These are phyloP conservation scores for Achaetomiella virescens DNA, from an alignment of 495 filamentous ascomycete species.

Conservation along the genomic window DNA sequence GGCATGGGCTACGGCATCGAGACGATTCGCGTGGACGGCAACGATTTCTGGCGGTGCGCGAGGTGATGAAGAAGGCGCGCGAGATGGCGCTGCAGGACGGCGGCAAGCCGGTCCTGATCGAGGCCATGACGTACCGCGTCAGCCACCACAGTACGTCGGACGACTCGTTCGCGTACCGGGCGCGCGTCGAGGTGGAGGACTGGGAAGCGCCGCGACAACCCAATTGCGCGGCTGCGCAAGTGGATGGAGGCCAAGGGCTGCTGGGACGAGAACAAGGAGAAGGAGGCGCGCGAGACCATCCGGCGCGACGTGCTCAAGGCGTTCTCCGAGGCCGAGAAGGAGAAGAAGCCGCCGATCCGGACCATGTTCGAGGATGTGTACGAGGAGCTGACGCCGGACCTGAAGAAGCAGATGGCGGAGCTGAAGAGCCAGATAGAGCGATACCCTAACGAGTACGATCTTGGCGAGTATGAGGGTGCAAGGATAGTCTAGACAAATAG, in stretches of 20 bases:
- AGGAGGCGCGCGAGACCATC: constrained; percentile 58
- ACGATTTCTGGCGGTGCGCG: constrained; percentile 93
- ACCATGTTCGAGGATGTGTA: constrained; percentile 83
- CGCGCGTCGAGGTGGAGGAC: constrained; percentile 89
- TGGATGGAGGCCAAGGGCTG: constrained; percentile 75
- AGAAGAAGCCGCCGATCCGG: constrained; percentile 77
- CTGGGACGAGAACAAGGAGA: constrained; percentile 82
- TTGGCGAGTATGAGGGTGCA: constrained; percentile 68
- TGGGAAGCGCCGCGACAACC: constrained; percentile 97
- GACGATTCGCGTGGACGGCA: constrained; percentile 92
- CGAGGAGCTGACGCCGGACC: constrained; percentile 77
- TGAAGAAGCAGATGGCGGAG: constrained; percentile 69
- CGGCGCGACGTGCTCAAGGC: constrained; percentile 74
- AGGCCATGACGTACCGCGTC: constrained; percentile 97
- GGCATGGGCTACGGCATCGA: constrained; percentile 97
- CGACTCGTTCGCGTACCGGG: constrained; percentile 94
- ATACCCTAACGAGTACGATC: constrained; percentile 92
- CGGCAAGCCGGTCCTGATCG: constrained; percentile 76
- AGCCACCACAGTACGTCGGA: constrained; percentile 97
- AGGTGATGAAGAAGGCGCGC: constrained; percentile 73
- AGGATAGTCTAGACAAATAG: constrained; percentile 49
- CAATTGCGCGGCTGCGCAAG: constrained; percentile 84
- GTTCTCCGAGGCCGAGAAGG: constrained; percentile 79
- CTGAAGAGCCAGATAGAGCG: constrained; percentile 69
- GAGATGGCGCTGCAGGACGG: constrained; percentile 70